Evolutionary conservation across 352 stramenopile species (phyloP), one percentile per base, ranked within the genome.

Genomic region (Pythium graminicola): DNA sequence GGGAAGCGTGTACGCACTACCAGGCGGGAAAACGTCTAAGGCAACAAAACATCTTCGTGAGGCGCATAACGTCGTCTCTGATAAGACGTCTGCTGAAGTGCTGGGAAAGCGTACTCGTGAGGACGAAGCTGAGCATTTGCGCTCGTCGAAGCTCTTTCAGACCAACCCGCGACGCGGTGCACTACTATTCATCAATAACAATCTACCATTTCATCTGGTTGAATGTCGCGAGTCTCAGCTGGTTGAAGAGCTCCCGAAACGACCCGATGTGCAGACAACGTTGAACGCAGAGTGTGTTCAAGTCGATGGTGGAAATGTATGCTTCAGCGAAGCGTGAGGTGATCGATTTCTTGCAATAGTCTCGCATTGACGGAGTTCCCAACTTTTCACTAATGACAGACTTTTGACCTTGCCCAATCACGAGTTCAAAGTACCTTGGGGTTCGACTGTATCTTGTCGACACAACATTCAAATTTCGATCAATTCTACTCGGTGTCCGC

Each of bases 391-490:
- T 49, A 1, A 28, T 49, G n/a, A 3, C 28, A 1, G 50, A 57
- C 33, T 57, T 48, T 39, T 57, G 50, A 39, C 32, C 26, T 4
- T 57, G 23, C 7, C 33, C 33, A 22, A 27, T 47, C 1, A 29
- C 31, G 13, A n/a, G 6, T 3, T 17, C n/a, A 7, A 52, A 59
- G 27, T 59, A 47, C 29, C 14, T 59, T 7, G 51, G 51, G 10
- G 33, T 57, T 2, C 40, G 46, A 19, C 9, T 57, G 10, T 62
- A 52, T 23, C 31, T 64, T 3, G 29, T 64, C 1, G 48, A 57
- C 17, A 6, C 27, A 7, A 14, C 50, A 3, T 64, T 22, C 13
- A 32, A 50, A 9, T 58, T 58, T 22, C n/a, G 28, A 2, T 54
- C 56, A 1, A 23, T 50, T 3, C 8, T 64, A 5, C 47, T 64